Percentiles rank a stretch among this genome's conserved stretches.
Evolutionary conservation across 805 yeast species (phyloP).

Genomic region (Zygoascus biomembranicola): DNA sequence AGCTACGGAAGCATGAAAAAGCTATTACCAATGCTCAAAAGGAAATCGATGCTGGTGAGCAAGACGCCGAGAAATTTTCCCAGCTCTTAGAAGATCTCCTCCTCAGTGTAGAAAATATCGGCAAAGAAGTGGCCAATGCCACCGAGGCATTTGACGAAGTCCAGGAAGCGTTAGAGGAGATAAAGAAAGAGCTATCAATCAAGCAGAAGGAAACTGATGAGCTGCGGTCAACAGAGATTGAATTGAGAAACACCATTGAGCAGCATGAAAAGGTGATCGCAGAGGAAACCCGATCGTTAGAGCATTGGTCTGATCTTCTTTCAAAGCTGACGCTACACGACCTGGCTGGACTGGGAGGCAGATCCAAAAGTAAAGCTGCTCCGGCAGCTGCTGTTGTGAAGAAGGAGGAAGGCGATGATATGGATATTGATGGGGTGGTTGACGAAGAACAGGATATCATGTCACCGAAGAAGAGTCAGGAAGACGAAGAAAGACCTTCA

Average conservation of each 20-base stretch:
- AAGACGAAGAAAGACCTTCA: neutral
- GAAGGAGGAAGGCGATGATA: constrained; percentile 10
- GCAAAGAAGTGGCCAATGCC: constrained; percentile 11
- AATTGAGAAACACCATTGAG: constrained; percentile 55
- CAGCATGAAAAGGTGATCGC: constrained; percentile 39
- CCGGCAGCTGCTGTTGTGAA: constrained; percentile 4
- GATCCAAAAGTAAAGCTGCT: neutral
- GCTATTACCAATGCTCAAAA: constrained; percentile 37
- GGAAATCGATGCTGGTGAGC: constrained; percentile 38
- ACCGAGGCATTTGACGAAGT: constrained; percentile 17
- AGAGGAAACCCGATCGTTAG: constrained; percentile 32
- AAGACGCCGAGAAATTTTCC: constrained; percentile 35
- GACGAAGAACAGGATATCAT: neutral
- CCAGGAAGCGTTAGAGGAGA: constrained; percentile 24
- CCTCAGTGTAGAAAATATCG: constrained; percentile 12
- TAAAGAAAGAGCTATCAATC: constrained; percentile 35
- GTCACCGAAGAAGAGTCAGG: constrained; percentile 1
- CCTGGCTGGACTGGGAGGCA: constrained; percentile 37
- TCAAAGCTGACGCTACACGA: constrained; percentile 45
- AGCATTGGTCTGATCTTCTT: constrained; percentile 32
- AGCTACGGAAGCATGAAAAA: constrained; percentile 46
- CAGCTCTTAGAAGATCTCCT: constrained; percentile 19
- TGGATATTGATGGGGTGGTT: constrained; percentile 6
- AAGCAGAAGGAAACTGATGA: constrained; percentile 42
- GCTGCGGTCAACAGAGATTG: constrained; percentile 58